These are phyloP conservation scores for Pichia exigua DNA, from an alignment of 805 yeast genomes.

Conservation along the genomic window DNA sequence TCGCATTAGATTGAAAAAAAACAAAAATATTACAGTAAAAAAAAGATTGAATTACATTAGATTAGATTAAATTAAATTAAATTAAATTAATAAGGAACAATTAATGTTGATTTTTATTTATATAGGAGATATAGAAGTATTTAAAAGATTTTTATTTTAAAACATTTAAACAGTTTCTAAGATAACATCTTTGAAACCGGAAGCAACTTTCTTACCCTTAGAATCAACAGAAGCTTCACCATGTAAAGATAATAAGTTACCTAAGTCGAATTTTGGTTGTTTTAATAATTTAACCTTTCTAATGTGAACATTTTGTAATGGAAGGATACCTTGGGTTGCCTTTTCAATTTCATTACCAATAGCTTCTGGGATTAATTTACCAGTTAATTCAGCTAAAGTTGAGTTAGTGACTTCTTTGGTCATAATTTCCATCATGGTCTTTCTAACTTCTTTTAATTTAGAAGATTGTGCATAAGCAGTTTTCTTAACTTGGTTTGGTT, in stretches of 20 bases:
- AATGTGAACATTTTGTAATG: slow-evolving; percentile 97
- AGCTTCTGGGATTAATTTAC: slow-evolving; percentile 97
- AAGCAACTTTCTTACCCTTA: slow-evolving; percentile 92
- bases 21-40: no score
- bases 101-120: slow-evolving; percentile 2
- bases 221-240: slow-evolving; percentile 93
- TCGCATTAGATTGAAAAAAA: no score
- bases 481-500: slow-evolving; percentile 94
- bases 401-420: slow-evolving; percentile 92
- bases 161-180: slow-evolving; percentile 83
- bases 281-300: slow-evolving; percentile 98
- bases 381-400: slow-evolving; percentile 92
- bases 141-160: background rate
- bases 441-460: slow-evolving; percentile 94
- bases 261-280: slow-evolving; percentile 98
- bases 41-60: no score
- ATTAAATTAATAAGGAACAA: background rate
- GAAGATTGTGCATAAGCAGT: slow-evolving; percentile 97
- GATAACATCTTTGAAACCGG: slow-evolving; percentile 97
- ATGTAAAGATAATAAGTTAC: slow-evolving; percentile 92
- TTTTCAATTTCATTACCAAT: slow-evolving; percentile 98
- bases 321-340: slow-evolving; percentile 90
- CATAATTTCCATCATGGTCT: slow-evolving; percentile 94
- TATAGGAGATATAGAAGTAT: slow-evolving; percentile 10
- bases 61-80: no score